Base-by-base conservation (phyloP, 352 stramenopile species). In the Albugo candida region DNA sequence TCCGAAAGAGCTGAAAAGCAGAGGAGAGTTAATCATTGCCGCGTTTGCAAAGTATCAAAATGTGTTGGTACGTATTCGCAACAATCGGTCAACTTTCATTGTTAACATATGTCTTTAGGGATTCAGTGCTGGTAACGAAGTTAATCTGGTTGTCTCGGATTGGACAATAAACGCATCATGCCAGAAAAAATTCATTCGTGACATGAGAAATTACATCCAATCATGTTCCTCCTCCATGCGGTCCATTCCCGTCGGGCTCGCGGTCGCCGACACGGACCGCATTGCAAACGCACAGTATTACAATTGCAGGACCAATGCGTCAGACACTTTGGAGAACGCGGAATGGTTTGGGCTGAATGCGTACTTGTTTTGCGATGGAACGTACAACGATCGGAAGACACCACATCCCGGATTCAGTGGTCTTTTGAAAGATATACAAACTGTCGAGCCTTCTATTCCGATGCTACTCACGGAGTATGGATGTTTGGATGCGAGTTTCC, bases 11-110 rank as follows among this genome's bases (percentile, higher is more conserved):
- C 51, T 77, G 19, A 72, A 72, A 43, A 49, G 43, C 13, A 63
- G 65, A 17, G 45, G 58, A 19, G 58, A 70, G 52, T 54, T 67
- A 45, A 58, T 74, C 34, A 74, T 72, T 58, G 71, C 73, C 47
- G 63, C 65, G 1, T 77, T 77, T 37, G 65, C 63, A 5, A 60
- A 70, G 11, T 77, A 77, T 56, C 63, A 77, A 59, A 77, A 77
- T 56, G 58, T 53, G n/a, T 52, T 77, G 8, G 34, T 45, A 20
- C 12, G 45, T 44, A 37, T 17, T 17, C 14, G n/a, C 13, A 41
- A 37, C 3, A n/a, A 34, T 16, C 11, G 16, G 1, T 13, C 17
- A 8, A 41, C n/a, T 36, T 2, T 48, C 13, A 40, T 37, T 49
- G 24, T 4, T 37, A 6, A 37, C 3, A 18, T 51, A 38, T 18